Percentiles rank a stretch among this genome's conserved stretches.
Conservation (phyloP, 2,329 filamentous ascomycete species). For the Ophiocordyceps camponoti-leonardi region DNA sequence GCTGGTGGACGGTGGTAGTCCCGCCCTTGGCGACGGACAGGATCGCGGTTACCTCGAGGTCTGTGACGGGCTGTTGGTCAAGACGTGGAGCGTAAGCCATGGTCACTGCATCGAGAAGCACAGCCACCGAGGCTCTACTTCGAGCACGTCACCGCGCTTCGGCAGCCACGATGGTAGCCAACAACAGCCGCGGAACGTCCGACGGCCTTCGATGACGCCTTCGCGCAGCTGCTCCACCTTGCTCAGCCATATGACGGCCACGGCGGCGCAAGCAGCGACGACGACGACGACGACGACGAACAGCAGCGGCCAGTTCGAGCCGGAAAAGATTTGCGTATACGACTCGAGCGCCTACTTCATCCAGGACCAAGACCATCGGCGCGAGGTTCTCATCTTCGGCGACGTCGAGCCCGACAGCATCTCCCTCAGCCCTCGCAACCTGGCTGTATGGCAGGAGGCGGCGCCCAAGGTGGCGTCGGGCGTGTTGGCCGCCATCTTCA, state of each 20-base stretch:
- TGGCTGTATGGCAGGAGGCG: conserved; percentile 73
- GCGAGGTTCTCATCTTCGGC: conserved; percentile 83
- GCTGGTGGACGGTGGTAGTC: conserved; percentile 75
- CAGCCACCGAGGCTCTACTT: conserved; percentile 41
- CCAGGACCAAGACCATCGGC: conserved; percentile 49
- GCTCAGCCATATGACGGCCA: conserved; percentile 12
- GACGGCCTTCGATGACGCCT: conserved; percentile 5
- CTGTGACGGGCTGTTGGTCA: conserved; percentile 75
- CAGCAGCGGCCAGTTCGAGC: conserved; percentile 9
- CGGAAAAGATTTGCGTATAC: conserved; percentile 47
- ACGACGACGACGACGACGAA: background rate
- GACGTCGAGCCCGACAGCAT: conserved; percentile 88
- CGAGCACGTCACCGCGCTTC: conserved; percentile 30
- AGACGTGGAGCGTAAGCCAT: conserved; percentile 75
- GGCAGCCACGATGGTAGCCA: conserved; percentile 32
- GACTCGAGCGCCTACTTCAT: conserved; percentile 93
- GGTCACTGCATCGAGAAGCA: conserved; percentile 71
- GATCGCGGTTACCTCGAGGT: conserved; percentile 75
- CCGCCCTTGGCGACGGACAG: conserved; percentile 64
- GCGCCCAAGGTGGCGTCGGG: conserved; percentile 67
- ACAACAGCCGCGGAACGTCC: conserved; percentile 8
- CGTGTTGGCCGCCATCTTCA: conserved; percentile 65
- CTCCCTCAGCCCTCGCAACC: conserved; percentile 65
- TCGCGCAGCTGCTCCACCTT: conserved; percentile 10
- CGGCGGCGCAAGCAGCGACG: conserved; percentile 4